These are phyloP conservation scores for Chernovozyma sophiae-reginae DNA, from an alignment of 1,139 yeast genomes.

Conservation along the genomic window DNA sequence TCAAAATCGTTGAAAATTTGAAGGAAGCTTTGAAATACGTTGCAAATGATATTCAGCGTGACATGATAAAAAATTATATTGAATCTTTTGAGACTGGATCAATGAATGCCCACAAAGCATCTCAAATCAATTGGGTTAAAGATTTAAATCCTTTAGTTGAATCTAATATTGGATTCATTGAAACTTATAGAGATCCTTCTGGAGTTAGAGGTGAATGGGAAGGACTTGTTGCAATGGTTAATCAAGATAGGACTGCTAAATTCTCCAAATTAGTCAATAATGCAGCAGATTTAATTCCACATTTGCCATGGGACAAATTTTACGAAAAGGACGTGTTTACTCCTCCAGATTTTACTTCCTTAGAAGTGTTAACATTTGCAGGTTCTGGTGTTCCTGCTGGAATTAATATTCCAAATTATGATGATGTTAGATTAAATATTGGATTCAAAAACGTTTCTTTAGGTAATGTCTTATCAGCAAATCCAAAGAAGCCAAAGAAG, in stretches of 20 bases:
- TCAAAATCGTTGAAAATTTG: constrained; percentile 52
- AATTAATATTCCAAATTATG: constrained; percentile 88
- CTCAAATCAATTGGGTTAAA: constrained; percentile 85
- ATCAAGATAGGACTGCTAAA: constrained; percentile 79
- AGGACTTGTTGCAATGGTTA: constrained; percentile 88
- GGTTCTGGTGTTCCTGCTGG: constrained; percentile 93
- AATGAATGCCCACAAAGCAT: constrained; percentile 77
- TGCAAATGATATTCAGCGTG: constrained; percentile 68
- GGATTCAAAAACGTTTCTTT: constrained; percentile 89
- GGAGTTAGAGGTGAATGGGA: constrained; percentile 96
- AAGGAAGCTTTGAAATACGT: constrained; percentile 55
- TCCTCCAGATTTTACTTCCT: constrained; percentile 87
- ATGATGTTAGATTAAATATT: constrained; percentile 73
- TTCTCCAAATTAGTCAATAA: constrained; percentile 63
- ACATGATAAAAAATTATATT: constrained; percentile 62
- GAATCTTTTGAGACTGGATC: constrained; percentile 77
- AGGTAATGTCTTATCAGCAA: constrained; percentile 77
- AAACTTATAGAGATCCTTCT: constrained; percentile 87
- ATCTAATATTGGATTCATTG: constrained; percentile 85
- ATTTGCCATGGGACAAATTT: constrained; percentile 71
- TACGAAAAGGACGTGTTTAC: constrained; percentile 83
- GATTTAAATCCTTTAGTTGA: constrained; percentile 82
- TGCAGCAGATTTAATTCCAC: constrained; percentile 60
- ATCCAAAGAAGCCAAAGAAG: constrained; percentile 54
- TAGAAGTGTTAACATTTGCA: constrained; percentile 85